Evolutionary conservation across 2,329 filamentous ascomycete genomes (phyloP).

Genomic region (Phyllosticta ampelicida): DNA sequence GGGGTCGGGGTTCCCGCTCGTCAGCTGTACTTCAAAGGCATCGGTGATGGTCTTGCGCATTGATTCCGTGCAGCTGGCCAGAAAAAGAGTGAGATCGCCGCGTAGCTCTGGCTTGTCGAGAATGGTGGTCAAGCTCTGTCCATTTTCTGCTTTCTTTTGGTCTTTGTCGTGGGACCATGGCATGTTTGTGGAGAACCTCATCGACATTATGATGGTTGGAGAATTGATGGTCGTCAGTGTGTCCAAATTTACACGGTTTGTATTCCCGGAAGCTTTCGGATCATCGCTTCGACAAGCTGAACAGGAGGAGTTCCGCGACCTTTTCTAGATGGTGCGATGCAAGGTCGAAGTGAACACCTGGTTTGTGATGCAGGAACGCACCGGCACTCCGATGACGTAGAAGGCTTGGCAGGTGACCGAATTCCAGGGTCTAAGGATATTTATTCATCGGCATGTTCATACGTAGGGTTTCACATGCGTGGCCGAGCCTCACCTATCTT

Average conservation of each 20-base stretch:
- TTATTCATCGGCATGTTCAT: background rate
- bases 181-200: slow-evolving; percentile 5
- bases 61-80: slow-evolving; percentile 34
- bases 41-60: slow-evolving; percentile 32
- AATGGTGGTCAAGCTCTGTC: slow-evolving; percentile 16
- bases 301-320: background rate
- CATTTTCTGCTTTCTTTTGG: background rate
- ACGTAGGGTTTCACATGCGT: background rate
- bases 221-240: background rate
- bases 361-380: background rate
- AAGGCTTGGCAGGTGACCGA: slow-evolving; percentile 2
- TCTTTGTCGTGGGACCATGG: slow-evolving; percentile 4
- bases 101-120: slow-evolving; percentile 33
- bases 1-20: slow-evolving; percentile 16
- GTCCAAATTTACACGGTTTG: background rate
- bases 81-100: slow-evolving; percentile 35
- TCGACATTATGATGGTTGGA: background rate
- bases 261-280: background rate
- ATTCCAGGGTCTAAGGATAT: slow-evolving; percentile 2
- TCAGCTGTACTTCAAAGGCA: slow-evolving; percentile 23
- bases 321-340: slow-evolving; percentile 3
- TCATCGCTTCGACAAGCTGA: background rate
- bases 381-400: slow-evolving; percentile 5
- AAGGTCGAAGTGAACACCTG: slow-evolving; percentile 1
- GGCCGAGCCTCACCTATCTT: background rate